Conservation (phyloP, 1,139 yeast species). For the Nakaseomyces kungkrabaensis region DNA sequence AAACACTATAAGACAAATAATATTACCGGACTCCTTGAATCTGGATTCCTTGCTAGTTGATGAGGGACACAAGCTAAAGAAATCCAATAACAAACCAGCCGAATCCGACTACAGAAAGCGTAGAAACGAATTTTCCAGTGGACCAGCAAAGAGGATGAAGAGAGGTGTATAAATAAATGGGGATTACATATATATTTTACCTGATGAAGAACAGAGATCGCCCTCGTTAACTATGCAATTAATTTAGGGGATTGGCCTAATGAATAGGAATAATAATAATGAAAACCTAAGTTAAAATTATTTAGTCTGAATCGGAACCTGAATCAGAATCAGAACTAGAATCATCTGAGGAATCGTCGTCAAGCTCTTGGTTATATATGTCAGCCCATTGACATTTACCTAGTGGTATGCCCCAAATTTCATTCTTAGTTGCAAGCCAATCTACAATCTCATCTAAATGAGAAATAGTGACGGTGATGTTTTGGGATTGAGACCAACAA, state of each 20-base stretch:
- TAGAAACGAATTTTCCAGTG: conserved; percentile 18
- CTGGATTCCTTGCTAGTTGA: conserved; percentile 66
- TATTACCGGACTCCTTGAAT: conserved; percentile 82
- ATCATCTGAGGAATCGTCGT: conserved; percentile 9
- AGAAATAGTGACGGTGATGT: conserved; percentile 11
- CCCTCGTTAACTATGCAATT: too few relatives aligned
- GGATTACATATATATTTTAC: not conserved
- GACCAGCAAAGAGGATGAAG: conserved; percentile 27
- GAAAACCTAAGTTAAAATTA: not conserved
- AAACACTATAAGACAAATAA: conserved; percentile 73
- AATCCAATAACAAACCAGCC: conserved; percentile 20
- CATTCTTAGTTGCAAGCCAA: conserved; percentile 17
- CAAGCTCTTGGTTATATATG: conserved; percentile 6
- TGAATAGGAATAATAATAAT: not conserved
- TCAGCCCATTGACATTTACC: conserved; percentile 26
- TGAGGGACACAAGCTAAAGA: conserved; percentile 29
- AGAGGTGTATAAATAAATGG: conserved; percentile 22
- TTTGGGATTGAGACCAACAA: conserved; percentile 23
- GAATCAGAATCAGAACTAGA: conserved; percentile 6
- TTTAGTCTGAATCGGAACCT: too few relatives aligned
- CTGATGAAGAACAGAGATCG: too few relatives aligned
- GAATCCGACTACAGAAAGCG: conserved; percentile 26
- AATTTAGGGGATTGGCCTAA: too few relatives aligned
- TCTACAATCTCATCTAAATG: conserved; percentile 29
- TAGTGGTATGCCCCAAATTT: conserved; percentile 29